These are phyloP conservation scores for Cyberlindnera saturnus DNA, from an alignment of 805 yeast species.

Conservation along the genomic window DNA sequence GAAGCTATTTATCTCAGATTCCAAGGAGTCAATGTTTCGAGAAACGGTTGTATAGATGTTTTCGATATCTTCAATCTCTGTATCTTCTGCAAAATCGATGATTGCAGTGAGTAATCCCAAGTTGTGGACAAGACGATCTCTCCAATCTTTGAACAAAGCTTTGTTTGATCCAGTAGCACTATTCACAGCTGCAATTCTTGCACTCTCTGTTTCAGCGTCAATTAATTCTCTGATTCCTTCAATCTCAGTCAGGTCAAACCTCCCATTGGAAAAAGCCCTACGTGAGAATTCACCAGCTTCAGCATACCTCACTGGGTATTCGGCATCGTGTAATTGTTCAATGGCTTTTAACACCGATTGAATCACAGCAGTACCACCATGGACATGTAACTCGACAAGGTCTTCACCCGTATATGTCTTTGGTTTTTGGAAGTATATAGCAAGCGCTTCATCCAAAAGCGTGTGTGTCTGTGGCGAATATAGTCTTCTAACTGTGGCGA, in stretches of 20 bases:
- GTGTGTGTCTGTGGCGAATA: conserved; percentile 32
- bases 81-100: conserved; percentile 94
- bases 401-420: conserved; percentile 92
- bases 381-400: conserved; percentile 79
- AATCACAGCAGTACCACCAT: conserved; percentile 89
- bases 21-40: conserved; percentile 33
- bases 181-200: conserved; percentile 66
- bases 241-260: conserved; percentile 79
- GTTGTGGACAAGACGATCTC: conserved; percentile 53
- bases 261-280: conserved; percentile 80
- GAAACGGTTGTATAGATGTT: conserved; percentile 47
- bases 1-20: conserved; percentile 37
- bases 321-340: conserved; percentile 41
- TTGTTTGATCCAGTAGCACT: conserved; percentile 69
- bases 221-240: conserved; percentile 88
- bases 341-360: conserved; percentile 63
- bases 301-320: conserved; percentile 62
- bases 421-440: conserved; percentile 65
- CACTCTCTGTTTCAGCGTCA: conserved; percentile 90
- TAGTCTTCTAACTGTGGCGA: conserved; percentile 53
- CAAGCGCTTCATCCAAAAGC: conserved; percentile 72
- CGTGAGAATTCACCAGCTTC: conserved; percentile 89
- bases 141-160: conserved; percentile 55
- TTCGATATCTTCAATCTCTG: conserved; percentile 64
- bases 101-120: conserved; percentile 79